phyloP scores from a whole-genome alignment of 179 eudicot species.

The Actinidia chinensis region DNA sequence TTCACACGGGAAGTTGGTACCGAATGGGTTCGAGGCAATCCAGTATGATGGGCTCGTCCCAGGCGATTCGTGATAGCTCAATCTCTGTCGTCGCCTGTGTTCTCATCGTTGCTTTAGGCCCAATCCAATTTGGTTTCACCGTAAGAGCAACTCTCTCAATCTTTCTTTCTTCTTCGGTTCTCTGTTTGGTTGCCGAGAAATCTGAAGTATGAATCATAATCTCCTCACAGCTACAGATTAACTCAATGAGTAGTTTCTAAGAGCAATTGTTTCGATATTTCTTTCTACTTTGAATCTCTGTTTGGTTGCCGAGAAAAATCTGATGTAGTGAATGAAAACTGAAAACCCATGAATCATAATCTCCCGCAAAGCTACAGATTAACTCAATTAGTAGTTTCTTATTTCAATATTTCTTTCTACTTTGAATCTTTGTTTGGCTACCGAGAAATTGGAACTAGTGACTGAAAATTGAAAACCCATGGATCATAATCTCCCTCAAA shows the following conservation, averaged over 20 bases:
- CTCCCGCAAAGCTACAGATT: neutral
- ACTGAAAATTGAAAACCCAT: too few relatives aligned
- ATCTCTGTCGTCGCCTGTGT: constrained; percentile 91
- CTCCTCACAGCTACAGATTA: neutral
- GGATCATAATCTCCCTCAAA: neutral
- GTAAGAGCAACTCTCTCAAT: constrained; percentile 31
- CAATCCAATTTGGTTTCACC: constrained; percentile 95
- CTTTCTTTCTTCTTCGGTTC: neutral
- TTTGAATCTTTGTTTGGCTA: constrained; percentile 4
- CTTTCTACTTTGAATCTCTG: neutral
- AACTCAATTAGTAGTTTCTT: neutral
- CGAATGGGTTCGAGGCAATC: constrained; percentile 91
- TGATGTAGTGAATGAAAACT: neutral
- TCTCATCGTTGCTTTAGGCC: constrained; percentile 87
- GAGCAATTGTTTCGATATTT: too few relatives aligned
- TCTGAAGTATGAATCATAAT: neutral
- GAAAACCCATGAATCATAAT: neutral
- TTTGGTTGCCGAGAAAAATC: constrained; percentile 14
- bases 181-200: constrained; percentile 3
- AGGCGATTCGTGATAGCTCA: constrained; percentile 70
- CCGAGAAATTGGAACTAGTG: neutral
- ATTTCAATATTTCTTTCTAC: too few relatives aligned
- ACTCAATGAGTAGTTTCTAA: too few relatives aligned
- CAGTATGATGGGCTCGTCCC: constrained; percentile 74
- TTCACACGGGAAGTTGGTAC: constrained; percentile 98